Percentiles rank a stretch among this genome's conserved stretches.
These are phyloP conservation scores for Nigrospora osmanthi DNA, from an alignment of 2,329 filamentous ascomycete species.

Conservation along the genomic window DNA sequence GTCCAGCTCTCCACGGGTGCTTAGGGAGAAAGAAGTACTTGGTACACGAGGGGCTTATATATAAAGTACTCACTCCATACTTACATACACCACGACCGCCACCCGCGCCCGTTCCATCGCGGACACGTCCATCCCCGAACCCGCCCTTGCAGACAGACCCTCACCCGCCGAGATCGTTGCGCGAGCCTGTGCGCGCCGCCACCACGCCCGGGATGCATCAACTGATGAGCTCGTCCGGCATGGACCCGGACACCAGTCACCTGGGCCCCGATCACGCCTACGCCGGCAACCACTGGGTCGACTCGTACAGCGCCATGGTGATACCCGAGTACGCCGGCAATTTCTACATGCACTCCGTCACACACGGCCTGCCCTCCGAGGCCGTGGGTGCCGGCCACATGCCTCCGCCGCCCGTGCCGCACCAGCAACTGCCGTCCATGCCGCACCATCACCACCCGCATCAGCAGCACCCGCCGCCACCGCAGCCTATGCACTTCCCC, in stretches of 20 bases:
- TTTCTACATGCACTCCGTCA: constrained; percentile 49
- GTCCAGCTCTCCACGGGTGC: not conserved
- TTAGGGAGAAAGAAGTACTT: no score
- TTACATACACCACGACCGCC: not conserved
- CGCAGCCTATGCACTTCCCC: not conserved
- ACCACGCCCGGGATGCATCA: constrained; percentile 33
- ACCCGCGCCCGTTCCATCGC: not conserved
- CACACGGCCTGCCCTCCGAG: constrained; percentile 40
- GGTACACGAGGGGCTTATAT: no score
- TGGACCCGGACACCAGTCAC: constrained; percentile 35
- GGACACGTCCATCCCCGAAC: no score
- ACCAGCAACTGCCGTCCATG: constrained; percentile 44
- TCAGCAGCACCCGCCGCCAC: constrained; percentile 54
- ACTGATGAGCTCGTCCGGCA: constrained; percentile 35
- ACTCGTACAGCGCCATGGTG: constrained; percentile 60
- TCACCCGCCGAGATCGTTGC: constrained; percentile 8
- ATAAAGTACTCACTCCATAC: no score
- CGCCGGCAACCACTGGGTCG: constrained; percentile 43
- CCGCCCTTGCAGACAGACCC: constrained; percentile 6
- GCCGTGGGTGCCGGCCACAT: constrained; percentile 35
- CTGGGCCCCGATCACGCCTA: constrained; percentile 33
- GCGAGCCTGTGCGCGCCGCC: constrained; percentile 11
- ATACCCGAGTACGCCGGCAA: constrained; percentile 61
- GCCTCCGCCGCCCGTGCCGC: constrained; percentile 53
- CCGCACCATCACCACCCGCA: constrained; percentile 26